A percentile compares a stretch with the other conserved stretches of the same genome.
These are phyloP conservation scores for Gastrolobium bilobum DNA, from an alignment of 306 rosid species.

Conservation along the genomic window DNA sequence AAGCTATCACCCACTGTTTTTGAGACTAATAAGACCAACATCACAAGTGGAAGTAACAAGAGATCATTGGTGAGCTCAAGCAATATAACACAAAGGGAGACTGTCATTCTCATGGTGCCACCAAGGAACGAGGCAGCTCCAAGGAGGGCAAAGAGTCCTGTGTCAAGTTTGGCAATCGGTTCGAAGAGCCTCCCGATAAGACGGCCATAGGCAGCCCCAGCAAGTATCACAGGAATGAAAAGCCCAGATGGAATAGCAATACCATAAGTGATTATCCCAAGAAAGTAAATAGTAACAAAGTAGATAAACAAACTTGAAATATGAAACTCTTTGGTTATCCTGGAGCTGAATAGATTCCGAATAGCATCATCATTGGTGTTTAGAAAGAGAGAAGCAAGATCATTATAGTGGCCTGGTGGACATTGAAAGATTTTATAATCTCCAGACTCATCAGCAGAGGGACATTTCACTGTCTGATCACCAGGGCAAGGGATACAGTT, in stretches of 20 bases:
- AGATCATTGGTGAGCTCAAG: conserved; percentile 97
- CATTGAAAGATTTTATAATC: conserved; percentile 87
- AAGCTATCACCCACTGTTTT: conserved; percentile 84
- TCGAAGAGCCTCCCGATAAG: conserved; percentile 75
- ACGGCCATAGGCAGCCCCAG: conserved; percentile 93
- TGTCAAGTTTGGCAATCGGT: conserved; percentile 64
- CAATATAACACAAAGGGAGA: conserved; percentile 85
- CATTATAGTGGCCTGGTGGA: conserved; percentile 83
- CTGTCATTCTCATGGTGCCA: conserved; percentile 99
- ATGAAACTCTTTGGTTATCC: conserved; percentile 65
- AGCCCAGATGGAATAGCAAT: conserved; percentile 96
- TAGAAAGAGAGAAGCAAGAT: conserved; percentile 90
- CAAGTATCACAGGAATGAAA: conserved; percentile 95
- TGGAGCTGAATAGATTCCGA: conserved; percentile 81
- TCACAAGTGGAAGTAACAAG: conserved; percentile 86
- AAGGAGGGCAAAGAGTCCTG: conserved; percentile 83
- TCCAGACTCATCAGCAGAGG: conserved; percentile 72
- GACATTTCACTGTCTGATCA: conserved; percentile 57
- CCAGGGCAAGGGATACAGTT: conserved; percentile 81
- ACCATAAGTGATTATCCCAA: conserved; percentile 89
- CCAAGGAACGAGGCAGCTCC: conserved; percentile 97
- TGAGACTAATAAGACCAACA: conserved; percentile 81
- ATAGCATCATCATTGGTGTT: conserved; percentile 96
- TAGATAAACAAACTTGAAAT: conserved; percentile 72
- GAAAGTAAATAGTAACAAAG: conserved; percentile 69